Percentiles rank a stretch among this genome's conserved stretches.
Evolutionary conservation across 1,284 basidiomycete species (phyloP).

Genomic region (Gomphus bonarii): DNA sequence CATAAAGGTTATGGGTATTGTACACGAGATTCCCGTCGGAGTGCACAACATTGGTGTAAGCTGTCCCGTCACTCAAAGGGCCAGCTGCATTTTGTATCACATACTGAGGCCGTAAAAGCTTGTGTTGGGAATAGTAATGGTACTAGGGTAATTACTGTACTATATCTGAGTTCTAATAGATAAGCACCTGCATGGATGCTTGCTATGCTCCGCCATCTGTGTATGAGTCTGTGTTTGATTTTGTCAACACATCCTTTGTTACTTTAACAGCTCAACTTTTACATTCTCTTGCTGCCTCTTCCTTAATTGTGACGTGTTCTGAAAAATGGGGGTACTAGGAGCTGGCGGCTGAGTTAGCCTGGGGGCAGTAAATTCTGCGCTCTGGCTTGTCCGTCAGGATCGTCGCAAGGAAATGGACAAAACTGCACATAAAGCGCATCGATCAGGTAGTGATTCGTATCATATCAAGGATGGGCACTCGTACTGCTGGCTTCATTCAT

Average conservation of each 20-base stretch:
- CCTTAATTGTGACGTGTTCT: conserved; percentile 16
- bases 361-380: conserved; percentile 41
- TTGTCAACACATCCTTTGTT: too few species aligned
- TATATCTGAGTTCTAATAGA: too few species aligned
- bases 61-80: conserved; percentile 40
- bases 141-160: too few species aligned
- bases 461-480: neutral
- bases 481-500: conserved; percentile 66
- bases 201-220: too few species aligned
- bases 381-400: conserved; percentile 45
- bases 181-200: too few species aligned
- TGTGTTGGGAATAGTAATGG: too few species aligned
- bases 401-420: conserved; percentile 44
- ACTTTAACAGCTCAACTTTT: conserved; percentile 26
- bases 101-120: conserved; percentile 44
- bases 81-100: conserved; percentile 44
- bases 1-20: conserved; percentile 59
- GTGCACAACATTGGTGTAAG: conserved; percentile 46
- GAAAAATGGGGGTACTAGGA: conserved; percentile 43
- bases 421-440: conserved; percentile 28
- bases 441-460: neutral
- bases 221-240: too few species aligned
- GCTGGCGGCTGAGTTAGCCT: conserved; percentile 39
- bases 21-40: conserved; percentile 56
- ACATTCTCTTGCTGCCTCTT: conserved; percentile 16